Evolutionary conservation across 345 rosid genomes (phyloP).

Genomic region (Aurinia saxatilis): DNA sequence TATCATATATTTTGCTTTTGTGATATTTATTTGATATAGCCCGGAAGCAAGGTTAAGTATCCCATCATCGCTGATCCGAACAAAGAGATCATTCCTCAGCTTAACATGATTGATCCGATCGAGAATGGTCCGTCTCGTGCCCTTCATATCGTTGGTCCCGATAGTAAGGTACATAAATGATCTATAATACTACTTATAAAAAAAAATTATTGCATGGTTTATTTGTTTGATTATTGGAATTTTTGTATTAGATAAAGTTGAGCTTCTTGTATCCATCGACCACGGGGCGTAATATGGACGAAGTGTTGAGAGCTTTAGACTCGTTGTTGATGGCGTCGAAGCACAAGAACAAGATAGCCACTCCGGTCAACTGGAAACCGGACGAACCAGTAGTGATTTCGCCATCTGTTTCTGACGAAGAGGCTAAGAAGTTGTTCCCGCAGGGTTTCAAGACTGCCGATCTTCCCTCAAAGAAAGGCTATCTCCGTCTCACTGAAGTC

Average conservation of each 20-base stretch:
- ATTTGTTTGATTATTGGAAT: background rate
- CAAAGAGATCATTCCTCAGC: slow-evolving; percentile 48
- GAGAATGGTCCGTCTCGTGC: slow-evolving; percentile 72
- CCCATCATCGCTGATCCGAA: slow-evolving; percentile 68
- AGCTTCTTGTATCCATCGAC: slow-evolving; percentile 69
- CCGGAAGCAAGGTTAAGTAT: slow-evolving; percentile 55
- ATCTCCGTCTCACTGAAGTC: slow-evolving; percentile 46
- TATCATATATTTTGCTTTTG: background rate
- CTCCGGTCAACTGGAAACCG: slow-evolving; percentile 76
- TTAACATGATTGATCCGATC: slow-evolving; percentile 79
- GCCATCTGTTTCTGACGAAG: slow-evolving; percentile 42
- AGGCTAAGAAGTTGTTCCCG: slow-evolving; percentile 62
- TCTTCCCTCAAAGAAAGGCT: slow-evolving; percentile 60
- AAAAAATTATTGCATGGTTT: background rate
- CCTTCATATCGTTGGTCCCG: slow-evolving; percentile 64
- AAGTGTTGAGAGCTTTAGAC: slow-evolving; percentile 66
- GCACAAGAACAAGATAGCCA: slow-evolving; percentile 60
- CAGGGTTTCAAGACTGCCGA: slow-evolving; percentile 49
- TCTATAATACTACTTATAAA: background rate
- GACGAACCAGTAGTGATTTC: slow-evolving; percentile 65
- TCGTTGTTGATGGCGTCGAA: slow-evolving; percentile 44
- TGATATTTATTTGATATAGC: slow-evolving; percentile 17
- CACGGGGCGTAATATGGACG: slow-evolving; percentile 75
- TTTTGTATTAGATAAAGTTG: slow-evolving; percentile 45
- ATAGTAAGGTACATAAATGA: slow-evolving; percentile 37